phyloP scores from a whole-genome alignment of 495 filamentous ascomycete genomes.

The Neurospora sp. region DNA sequence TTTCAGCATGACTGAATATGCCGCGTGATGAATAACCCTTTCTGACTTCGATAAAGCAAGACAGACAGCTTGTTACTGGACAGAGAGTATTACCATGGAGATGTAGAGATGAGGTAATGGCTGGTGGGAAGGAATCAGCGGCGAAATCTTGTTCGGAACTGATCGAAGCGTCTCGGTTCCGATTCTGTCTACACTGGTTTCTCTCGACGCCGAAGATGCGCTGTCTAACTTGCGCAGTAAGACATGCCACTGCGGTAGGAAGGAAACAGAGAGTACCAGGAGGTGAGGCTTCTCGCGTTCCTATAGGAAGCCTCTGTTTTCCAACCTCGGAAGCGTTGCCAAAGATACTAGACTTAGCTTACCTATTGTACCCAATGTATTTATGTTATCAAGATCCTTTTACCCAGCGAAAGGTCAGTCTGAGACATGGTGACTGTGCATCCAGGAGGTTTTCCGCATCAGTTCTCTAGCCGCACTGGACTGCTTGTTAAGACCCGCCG shows the following conservation, averaged over 20 bases:
- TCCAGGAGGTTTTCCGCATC: background rate
- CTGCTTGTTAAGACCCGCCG: background rate
- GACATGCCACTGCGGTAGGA: background rate
- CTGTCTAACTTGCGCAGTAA: background rate
- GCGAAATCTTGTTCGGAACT: background rate
- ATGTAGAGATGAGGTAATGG: background rate
- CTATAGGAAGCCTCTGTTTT: background rate
- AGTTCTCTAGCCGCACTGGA: background rate
- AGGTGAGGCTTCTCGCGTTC: background rate
- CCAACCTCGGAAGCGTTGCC: background rate
- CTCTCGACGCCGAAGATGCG: background rate
- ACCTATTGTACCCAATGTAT: background rate
- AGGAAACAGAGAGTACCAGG: background rate
- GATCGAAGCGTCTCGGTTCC: background rate
- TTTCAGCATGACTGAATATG: background rate
- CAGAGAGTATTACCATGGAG: background rate
- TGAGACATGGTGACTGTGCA: background rate
- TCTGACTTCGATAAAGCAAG: background rate
- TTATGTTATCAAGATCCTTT: background rate
- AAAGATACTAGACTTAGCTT: background rate
- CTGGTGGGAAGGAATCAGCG: background rate
- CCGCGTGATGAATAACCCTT: background rate
- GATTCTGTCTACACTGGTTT: background rate
- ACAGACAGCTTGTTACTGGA: background rate
- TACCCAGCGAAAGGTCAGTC: background rate